These are phyloP conservation scores for Saccharata proteae DNA, from an alignment of 2,329 filamentous ascomycete genomes.

Conservation along the genomic window DNA sequence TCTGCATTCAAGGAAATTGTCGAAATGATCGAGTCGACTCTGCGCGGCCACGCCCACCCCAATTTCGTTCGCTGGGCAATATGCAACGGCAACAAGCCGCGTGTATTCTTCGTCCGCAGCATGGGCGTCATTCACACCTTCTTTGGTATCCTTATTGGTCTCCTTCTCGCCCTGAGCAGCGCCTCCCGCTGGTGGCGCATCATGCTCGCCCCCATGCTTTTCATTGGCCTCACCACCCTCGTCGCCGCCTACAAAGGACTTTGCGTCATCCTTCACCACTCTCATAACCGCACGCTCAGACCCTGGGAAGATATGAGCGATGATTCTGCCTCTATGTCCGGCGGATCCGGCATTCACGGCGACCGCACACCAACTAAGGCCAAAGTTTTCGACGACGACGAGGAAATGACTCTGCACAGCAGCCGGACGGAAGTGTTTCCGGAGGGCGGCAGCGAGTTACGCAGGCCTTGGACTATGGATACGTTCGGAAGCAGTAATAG, in stretches of 20 bases:
- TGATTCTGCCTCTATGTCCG: slow-evolving; percentile 1
- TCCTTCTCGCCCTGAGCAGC: slow-evolving; percentile 55
- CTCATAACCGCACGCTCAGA: slow-evolving; percentile 63
- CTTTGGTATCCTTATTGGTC: slow-evolving; percentile 44
- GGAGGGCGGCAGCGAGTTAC: background rate
- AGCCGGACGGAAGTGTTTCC: background rate
- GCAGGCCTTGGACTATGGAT: slow-evolving; percentile 21
- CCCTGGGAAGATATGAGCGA: slow-evolving; percentile 59
- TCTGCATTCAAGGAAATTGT: slow-evolving; percentile 53
- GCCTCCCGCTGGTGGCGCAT: slow-evolving; percentile 54
- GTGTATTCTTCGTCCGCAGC: slow-evolving; percentile 56
- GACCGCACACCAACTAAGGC: slow-evolving; percentile 30
- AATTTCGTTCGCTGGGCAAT: slow-evolving; percentile 80
- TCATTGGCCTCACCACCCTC: slow-evolving; percentile 59
- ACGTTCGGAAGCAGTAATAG: slow-evolving; percentile 38
- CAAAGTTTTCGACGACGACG: slow-evolving; percentile 35
- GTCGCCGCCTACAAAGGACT: slow-evolving; percentile 67
- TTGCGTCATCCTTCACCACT: slow-evolving; percentile 63
- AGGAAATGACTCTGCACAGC: slow-evolving; percentile 9
- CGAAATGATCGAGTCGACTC: slow-evolving; percentile 51
- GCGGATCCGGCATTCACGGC: slow-evolving; percentile 27
- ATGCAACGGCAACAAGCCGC: slow-evolving; percentile 66
- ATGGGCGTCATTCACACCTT: slow-evolving; percentile 50
- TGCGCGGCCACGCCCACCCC: slow-evolving; percentile 65
- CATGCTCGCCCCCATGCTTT: slow-evolving; percentile 51